Conservation (phyloP, 768 basidiomycete genomes). For the Pisolithus albus region DNA sequence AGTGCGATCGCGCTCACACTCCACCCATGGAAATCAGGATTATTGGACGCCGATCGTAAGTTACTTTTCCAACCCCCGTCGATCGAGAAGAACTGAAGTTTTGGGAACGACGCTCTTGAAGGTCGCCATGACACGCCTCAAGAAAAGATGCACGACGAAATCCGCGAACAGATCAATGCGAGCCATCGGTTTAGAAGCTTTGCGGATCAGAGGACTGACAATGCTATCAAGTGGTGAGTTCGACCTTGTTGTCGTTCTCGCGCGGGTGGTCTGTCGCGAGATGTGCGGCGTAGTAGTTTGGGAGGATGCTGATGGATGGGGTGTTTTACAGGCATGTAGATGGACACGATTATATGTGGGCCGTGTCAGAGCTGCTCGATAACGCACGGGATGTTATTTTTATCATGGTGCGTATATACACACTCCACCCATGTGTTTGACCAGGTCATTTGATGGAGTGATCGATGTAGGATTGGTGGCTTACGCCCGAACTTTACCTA, state of each 20-base stretch:
- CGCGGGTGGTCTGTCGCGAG: too few relatives aligned
- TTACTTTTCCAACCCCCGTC: too few relatives aligned
- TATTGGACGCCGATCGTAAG: slow-evolving; percentile 30
- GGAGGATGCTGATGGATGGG: neutral
- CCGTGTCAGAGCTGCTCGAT: slow-evolving; percentile 84
- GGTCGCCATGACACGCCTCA: slow-evolving; percentile 70
- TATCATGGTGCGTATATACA: slow-evolving; percentile 52
- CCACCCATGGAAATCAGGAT: slow-evolving; percentile 16
- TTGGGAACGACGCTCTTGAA: slow-evolving; percentile 8
- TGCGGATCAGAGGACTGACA: slow-evolving; percentile 60
- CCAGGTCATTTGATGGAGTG: slow-evolving; percentile 1
- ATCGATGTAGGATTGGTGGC: slow-evolving; percentile 72
- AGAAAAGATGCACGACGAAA: slow-evolving; percentile 63
- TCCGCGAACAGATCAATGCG: slow-evolving; percentile 68
- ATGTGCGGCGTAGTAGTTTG: too few relatives aligned
- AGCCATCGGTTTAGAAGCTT: slow-evolving; percentile 84
- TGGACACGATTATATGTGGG: slow-evolving; percentile 97
- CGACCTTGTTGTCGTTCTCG: neutral
- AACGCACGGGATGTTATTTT: slow-evolving; percentile 78
- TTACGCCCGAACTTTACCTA: slow-evolving; percentile 91
- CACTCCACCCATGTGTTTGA: neutral
- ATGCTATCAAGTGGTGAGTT: slow-evolving; percentile 73
- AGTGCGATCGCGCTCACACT: neutral
- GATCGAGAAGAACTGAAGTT: too few relatives aligned
- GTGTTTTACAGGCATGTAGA: slow-evolving; percentile 64